Evolutionary conservation across 1,284 basidiomycete genomes (phyloP), one percentile per base, ranked within the genome.

Genomic region (Pholiota adiposa): DNA sequence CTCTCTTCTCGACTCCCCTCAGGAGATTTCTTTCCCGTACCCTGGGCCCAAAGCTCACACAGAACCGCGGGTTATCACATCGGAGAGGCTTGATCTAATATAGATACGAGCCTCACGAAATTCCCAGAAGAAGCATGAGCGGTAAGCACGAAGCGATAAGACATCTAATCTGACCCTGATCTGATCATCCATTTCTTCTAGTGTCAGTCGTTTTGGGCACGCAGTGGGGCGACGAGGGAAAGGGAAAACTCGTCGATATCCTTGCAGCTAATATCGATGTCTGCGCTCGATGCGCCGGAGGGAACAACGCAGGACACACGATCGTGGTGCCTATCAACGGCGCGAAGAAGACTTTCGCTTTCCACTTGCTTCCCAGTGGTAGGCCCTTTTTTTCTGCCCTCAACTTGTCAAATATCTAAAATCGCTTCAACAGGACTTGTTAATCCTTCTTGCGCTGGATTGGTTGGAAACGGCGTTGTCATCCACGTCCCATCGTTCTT

Each of bases 301-400:
- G 97, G 18, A 98, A 98, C 81, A 99, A 99, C 74, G 97, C 97
- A 43, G 97, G 97, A 5, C 97, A 99, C 77, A 99, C 97, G 33
- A 98, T 99, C 74, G 92, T 99, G 65, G 94, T 91, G 38, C 89
- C 92, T 49, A 81, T 84, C 66, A 87, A 85, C 73, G 87, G 79
- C 59, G 75, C 88, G 64, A 86, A 87, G 74, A 94, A 86, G 67
- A 96, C 90, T 23, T 98, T 93, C 75, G 96, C 96, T 58, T 99
- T 99, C 77, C 97, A 99, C 81, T 80, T 98, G 16, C 82, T 99
- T 29, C 97, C 97, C 1, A 93, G 92, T 69, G 97, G 96, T 96
- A 64, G 65, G 88, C 79, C 33, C 41, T 51, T 48, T 34, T 29
- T 4, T 9, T 7, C 44, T 14, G 38, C 53, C 52, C 7, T 51